Percentiles rank a stretch among this genome's conserved stretches.
These are phyloP conservation scores for Salvia rosmarinus DNA, from an alignment of 257 asterid species.

Conservation along the genomic window DNA sequence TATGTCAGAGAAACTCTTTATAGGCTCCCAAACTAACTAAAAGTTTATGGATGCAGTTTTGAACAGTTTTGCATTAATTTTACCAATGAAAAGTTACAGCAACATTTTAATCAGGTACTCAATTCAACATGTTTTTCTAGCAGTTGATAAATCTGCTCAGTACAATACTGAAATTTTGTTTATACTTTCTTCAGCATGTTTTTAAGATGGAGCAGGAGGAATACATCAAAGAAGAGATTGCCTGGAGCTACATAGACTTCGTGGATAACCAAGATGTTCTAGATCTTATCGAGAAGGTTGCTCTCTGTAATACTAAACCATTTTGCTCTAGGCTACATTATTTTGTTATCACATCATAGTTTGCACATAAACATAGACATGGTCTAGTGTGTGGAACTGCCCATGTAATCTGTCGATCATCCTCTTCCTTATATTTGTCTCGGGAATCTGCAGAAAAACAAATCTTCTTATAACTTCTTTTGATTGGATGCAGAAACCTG, in stretches of 20 bases:
- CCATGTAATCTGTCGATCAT: background rate
- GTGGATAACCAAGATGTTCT: slow-evolving; percentile 91
- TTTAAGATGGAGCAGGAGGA: slow-evolving; percentile 97
- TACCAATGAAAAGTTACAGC: slow-evolving; percentile 96
- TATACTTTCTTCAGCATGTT: slow-evolving; percentile 64
- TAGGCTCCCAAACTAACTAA: slow-evolving; percentile 34
- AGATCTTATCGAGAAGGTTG: slow-evolving; percentile 94
- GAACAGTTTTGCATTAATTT: slow-evolving; percentile 91
- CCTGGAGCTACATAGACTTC: slow-evolving; percentile 91
- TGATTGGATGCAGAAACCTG: slow-evolving; percentile 77
- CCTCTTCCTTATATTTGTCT: background rate
- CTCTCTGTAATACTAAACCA: slow-evolving; percentile 27
- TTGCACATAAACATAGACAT: background rate
- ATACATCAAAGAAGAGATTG: slow-evolving; percentile 80
- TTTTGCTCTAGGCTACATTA: slow-evolving; percentile 13
- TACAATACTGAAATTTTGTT: slow-evolving; percentile 31
- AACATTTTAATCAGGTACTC: slow-evolving; percentile 91
- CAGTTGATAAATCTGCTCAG: slow-evolving; percentile 32
- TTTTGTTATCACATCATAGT: slow-evolving; percentile 14
- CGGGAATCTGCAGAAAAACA: slow-evolving; percentile 31
- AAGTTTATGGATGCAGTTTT: slow-evolving; percentile 53
- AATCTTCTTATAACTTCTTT: slow-evolving; percentile 24
- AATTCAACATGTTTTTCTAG: no score
- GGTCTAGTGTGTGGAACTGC: background rate
- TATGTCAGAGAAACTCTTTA: slow-evolving; percentile 5